phyloP scores from a whole-genome alignment of 2,329 filamentous ascomycete species.

The Ascochyta lentis region DNA sequence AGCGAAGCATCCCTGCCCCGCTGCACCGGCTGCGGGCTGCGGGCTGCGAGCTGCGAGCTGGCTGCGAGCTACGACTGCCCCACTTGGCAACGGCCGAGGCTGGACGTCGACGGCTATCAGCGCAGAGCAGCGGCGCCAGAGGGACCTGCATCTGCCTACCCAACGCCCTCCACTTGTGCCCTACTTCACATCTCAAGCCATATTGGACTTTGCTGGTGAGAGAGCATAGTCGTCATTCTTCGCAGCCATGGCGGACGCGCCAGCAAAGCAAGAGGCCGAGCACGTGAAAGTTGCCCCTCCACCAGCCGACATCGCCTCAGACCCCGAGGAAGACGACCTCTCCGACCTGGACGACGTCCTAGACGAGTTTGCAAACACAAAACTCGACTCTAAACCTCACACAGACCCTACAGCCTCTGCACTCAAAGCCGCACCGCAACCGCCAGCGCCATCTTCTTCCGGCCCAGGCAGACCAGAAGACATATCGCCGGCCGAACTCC shows the following conservation, averaged over 20 bases:
- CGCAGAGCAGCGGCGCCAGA: constrained; percentile 6
- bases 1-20: constrained; percentile 10
- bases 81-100: constrained; percentile 32
- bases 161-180: constrained; percentile 2
- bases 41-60: background rate
- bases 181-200: too few species aligned
- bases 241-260: constrained; percentile 33
- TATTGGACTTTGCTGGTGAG: background rate
- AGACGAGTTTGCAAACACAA: constrained; percentile 81
- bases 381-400: constrained; percentile 59
- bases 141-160: constrained; percentile 13
- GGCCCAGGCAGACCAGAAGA: constrained; percentile 48
- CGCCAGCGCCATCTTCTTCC: constrained; percentile 49
- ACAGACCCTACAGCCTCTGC: constrained; percentile 37
- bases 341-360: constrained; percentile 96
- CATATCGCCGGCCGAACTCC: constrained; percentile 37
- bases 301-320: constrained; percentile 63
- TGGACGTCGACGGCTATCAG: constrained; percentile 17
- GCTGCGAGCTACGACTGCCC: background rate
- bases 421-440: constrained; percentile 41
- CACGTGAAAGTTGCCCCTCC: constrained; percentile 26
- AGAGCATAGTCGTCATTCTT: background rate
- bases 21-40: constrained; percentile 6
- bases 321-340: constrained; percentile 90
- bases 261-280: constrained; percentile 21